These are phyloP conservation scores for Parmelia sp. DNA, from an alignment of 495 filamentous ascomycete genomes.

Conservation along the genomic window DNA sequence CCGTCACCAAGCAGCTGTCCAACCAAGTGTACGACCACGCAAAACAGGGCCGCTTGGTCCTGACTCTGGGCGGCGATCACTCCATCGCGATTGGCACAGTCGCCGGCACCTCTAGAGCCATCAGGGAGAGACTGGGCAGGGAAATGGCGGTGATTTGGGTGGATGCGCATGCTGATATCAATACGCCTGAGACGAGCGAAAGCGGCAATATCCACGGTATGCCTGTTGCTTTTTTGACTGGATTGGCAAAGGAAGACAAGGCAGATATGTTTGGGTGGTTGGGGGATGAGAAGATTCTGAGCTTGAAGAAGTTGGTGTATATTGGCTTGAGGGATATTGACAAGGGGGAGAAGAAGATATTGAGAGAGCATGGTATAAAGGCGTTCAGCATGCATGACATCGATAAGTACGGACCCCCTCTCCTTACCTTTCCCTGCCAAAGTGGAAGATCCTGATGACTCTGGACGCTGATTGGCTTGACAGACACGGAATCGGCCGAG, in stretches of 20 bases:
- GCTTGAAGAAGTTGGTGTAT: constrained; percentile 85
- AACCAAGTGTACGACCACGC: constrained; percentile 85
- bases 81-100: constrained; percentile 93
- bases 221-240: constrained; percentile 89
- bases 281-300: constrained; percentile 55
- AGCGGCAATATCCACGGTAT: constrained; percentile 98
- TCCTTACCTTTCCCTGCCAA: background rate
- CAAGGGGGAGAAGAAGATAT: constrained; percentile 78
- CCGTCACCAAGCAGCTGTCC: constrained; percentile 73
- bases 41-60: constrained; percentile 73
- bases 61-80: constrained; percentile 95
- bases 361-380: constrained; percentile 82
- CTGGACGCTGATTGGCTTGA: constrained; percentile 2
- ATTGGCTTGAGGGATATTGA: constrained; percentile 95
- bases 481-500: constrained; percentile 85
- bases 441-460: background rate
- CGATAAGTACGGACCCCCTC: constrained; percentile 55
- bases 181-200: constrained; percentile 80
- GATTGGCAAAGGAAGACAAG: constrained; percentile 64
- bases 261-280: constrained; percentile 86
- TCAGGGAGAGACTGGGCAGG: constrained; percentile 57
- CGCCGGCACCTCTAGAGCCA: constrained; percentile 74
- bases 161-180: constrained; percentile 96
- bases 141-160: constrained; percentile 98
- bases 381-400: constrained; percentile 99